Base-by-base conservation (phyloP, 768 basidiomycete species). In the Boletellus ananas region DNA sequence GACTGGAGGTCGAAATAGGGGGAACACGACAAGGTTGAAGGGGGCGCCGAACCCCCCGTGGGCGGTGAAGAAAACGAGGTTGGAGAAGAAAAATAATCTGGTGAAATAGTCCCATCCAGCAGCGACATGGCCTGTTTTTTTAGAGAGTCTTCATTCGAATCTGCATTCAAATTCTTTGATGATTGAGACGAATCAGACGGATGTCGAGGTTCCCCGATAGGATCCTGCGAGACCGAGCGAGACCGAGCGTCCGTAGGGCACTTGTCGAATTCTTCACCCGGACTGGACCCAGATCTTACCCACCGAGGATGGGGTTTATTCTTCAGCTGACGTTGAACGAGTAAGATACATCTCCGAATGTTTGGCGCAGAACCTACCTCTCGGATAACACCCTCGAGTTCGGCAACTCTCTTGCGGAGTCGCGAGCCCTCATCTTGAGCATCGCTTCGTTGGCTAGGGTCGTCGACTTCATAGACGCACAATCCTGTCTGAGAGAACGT, bases 391-490 rank as follows among this genome's bases (percentile, higher is more conserved):
- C 85, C 84, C 66, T 92, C 89, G 1, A 92, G 76, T 59, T 92
- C 89, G 23, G 87, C 87, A 20, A 91, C 84, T 40, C 89, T 80
- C 52, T 81, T 80, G 46, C 87, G 77, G 18, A 91, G 74, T 34
- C 83, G 76, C 31, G 80, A 75, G 38, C 75, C 75, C 62, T 90
- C 88, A 50, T 85, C 84, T 52, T 79, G 78, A 10, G 67, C 59
- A 43, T 71, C 63, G 12, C 69, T 71, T 60, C 79, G 74, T 65
- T 81, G 79, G 52, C 66, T 79, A 21, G 84, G 84, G 58, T 88
- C 86, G 58, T 90, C 88, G 7, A 90, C 80, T 64, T 92, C 87
- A 58, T 92, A 92, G 10, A 90, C 84, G 61, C 89, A 92, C 4
- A 89, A 73, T 1, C 87, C 88, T 42, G 86, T 90, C 86, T 88